Base-by-base conservation (phyloP, 2,329 filamentous ascomycete species). In the Penicillium sp. region DNA sequence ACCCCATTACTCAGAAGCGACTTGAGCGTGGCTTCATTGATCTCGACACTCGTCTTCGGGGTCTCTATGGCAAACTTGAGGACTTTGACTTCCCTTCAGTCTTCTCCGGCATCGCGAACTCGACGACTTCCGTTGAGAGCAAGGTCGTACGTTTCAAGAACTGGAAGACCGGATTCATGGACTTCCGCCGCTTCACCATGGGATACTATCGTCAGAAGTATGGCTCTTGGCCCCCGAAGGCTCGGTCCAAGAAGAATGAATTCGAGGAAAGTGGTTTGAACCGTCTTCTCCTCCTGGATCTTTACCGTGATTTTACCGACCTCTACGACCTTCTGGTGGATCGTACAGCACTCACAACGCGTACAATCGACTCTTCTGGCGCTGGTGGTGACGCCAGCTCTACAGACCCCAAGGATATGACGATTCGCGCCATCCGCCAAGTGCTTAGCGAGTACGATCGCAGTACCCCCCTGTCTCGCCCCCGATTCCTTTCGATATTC, bases 301-400 rank as follows among this genome's bases (percentile, higher is more conserved):
- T 97, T 8, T 97, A 96, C 73, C 81, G 85, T 24, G 93, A 99
- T 69, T 84, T 96, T 65, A 89, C 89, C 61, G 84, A 86, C 36
- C 77, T 97, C 15, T 97, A 97, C 72, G 92, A 97, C 66, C 78
- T 96, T 53, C 76, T 96, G 13, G 94, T 90, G 5, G 90, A 97
- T 69, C 86, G 91, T 23, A 82, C 81, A 24, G 82, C 84, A 31
- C 72, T 95, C 28, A 96, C 93, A 0, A 89, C 89, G 1, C 85
- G 93, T 53, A 86, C 87, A 2, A 85, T 87, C 26, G 88, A 92
- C 63, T 83, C 88, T 60, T 79, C 79, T 1, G 77, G 80, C 1
- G 81, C 81, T 18, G 75, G 81, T 15, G 73, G 75, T 8, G 75
- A 77, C 10, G 70, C 46, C 1, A 43, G 31, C 9, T 42, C 76